These are phyloP conservation scores for Hypomontagnella monticulosa DNA, from an alignment of 495 filamentous ascomycete genomes.

Conservation along the genomic window DNA sequence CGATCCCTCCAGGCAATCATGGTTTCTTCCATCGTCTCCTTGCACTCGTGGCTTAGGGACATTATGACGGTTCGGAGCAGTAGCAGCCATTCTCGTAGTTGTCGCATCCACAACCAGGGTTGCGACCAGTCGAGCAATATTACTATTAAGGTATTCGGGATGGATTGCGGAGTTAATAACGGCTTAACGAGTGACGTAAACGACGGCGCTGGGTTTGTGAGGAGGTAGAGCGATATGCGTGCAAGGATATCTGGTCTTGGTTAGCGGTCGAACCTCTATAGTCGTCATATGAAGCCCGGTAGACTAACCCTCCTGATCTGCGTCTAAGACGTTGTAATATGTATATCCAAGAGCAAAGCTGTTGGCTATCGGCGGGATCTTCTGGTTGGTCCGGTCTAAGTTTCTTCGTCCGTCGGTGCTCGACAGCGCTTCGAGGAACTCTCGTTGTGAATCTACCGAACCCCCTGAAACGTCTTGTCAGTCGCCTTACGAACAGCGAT, in stretches of 20 bases:
- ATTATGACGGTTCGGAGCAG: slow-evolving; percentile 78
- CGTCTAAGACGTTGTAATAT: slow-evolving; percentile 93
- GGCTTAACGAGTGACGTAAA: slow-evolving; percentile 87
- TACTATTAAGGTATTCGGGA: slow-evolving; percentile 87
- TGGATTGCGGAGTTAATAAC: slow-evolving; percentile 83
- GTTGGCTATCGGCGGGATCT: slow-evolving; percentile 85
- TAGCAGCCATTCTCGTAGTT: slow-evolving; percentile 87
- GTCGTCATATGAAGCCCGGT: neutral
- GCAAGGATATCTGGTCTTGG: slow-evolving; percentile 78
- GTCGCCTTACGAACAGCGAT: slow-evolving; percentile 24
- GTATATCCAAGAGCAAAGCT: slow-evolving; percentile 94
- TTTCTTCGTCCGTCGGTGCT: slow-evolving; percentile 68
- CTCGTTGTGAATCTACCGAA: slow-evolving; percentile 85
- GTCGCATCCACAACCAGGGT: slow-evolving; percentile 91
- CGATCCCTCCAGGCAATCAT: slow-evolving; percentile 71
- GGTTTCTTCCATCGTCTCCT: slow-evolving; percentile 83
- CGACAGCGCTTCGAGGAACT: slow-evolving; percentile 85
- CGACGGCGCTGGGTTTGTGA: slow-evolving; percentile 80
- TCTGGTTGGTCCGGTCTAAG: slow-evolving; percentile 66
- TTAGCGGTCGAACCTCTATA: slow-evolving; percentile 13
- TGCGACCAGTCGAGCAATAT: slow-evolving; percentile 92
- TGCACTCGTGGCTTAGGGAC: slow-evolving; percentile 78
- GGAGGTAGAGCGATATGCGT: slow-evolving; percentile 88
- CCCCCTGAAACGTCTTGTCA: slow-evolving; percentile 68
- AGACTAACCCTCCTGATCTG: slow-evolving; percentile 85